phyloP scores from a whole-genome alignment of 352 stramenopile species.

The Phytophthora pinifolia region DNA sequence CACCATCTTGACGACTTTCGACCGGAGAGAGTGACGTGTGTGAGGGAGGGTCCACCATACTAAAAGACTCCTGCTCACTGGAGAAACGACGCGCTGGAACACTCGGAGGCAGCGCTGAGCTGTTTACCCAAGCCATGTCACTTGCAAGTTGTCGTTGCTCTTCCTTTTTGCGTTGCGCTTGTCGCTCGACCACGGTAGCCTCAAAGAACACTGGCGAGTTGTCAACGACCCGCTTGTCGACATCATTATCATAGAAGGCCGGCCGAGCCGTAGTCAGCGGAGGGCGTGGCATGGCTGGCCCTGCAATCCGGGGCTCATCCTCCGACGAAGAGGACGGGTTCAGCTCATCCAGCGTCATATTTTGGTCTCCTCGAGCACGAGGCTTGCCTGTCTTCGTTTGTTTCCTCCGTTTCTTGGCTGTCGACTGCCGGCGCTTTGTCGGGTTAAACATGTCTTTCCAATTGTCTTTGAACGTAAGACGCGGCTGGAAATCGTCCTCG shows the following conservation, averaged over 20 bases:
- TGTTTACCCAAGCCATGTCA: conserved; percentile 32
- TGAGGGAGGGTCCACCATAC: conserved; percentile 48
- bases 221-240: conserved; percentile 58
- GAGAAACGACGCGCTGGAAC: conserved; percentile 25
- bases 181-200: conserved; percentile 21
- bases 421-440: conserved; percentile 26
- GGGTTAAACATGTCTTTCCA: conserved; percentile 41
- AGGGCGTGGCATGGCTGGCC: conserved; percentile 15
- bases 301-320: conserved; percentile 19
- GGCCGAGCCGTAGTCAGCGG: conserved; percentile 9
- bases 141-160: conserved; percentile 24
- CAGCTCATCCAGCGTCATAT: conserved; percentile 39
- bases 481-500: conserved; percentile 19
- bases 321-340: conserved; percentile 30
- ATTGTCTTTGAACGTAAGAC: conserved; percentile 35
- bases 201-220: conserved; percentile 66
- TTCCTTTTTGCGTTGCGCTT: conserved; percentile 27
- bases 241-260: conserved; percentile 51
- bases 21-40: conserved; percentile 34
- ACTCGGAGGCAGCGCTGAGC: conserved; percentile 15
- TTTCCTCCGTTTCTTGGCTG: conserved; percentile 12
- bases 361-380: conserved; percentile 18
- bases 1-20: conserved; percentile 9
- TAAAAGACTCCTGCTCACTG: conserved; percentile 53
- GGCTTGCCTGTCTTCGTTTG: conserved; percentile 12